Percentiles rank a stretch among this genome's conserved stretches.
Conservation (phyloP, 2,329 filamentous ascomycete species). For the Beauveria pseudobassiana region DNA sequence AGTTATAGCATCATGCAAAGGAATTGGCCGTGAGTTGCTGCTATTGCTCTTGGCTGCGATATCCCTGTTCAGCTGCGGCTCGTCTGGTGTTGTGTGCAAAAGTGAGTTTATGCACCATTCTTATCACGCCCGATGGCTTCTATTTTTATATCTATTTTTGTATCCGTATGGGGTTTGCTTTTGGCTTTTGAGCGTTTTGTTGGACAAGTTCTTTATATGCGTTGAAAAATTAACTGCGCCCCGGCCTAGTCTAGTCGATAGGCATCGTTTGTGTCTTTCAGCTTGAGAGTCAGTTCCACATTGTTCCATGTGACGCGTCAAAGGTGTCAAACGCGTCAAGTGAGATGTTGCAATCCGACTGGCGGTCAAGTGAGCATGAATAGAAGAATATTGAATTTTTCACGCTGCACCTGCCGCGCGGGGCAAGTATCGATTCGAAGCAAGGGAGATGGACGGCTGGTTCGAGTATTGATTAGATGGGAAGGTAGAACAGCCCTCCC, state of each 20-base stretch:
- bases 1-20: no score
- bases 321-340: background rate
- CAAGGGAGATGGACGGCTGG: background rate
- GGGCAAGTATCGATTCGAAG: background rate
- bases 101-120: background rate
- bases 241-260: background rate
- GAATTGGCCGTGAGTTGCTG: no score
- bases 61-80: no score
- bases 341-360: conserved; percentile 1
- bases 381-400: background rate
- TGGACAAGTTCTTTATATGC: no score
- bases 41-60: no score
- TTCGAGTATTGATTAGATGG: background rate
- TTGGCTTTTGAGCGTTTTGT: no score
- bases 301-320: background rate
- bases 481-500: background rate
- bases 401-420: background rate
- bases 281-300: background rate
- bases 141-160: no score
- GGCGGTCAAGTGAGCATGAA: background rate
- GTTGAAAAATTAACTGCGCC: background rate
- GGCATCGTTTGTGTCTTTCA: background rate
- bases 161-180: no score
- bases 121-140: no score
- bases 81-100: no score